A percentile compares a stretch with the other conserved stretches of the same genome.
These are phyloP conservation scores for Coniochaeta prunicola DNA, from an alignment of 2,329 filamentous ascomycete species.

Conservation along the genomic window DNA sequence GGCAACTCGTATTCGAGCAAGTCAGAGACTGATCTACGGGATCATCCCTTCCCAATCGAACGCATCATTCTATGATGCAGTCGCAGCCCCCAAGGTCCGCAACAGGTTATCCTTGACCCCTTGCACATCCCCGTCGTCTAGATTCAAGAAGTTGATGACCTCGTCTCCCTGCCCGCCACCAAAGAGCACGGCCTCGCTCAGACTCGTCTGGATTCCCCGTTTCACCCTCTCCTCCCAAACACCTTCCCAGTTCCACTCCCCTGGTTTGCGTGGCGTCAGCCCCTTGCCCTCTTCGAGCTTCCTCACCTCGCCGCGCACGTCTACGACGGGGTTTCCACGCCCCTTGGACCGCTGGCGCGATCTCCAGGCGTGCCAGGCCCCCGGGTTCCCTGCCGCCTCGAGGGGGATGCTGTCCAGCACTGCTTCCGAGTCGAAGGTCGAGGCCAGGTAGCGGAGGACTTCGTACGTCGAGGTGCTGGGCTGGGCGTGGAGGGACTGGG, in stretches of 20 bases:
- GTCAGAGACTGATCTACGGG: background rate
- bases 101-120: conserved; percentile 51
- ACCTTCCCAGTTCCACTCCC: conserved; percentile 96
- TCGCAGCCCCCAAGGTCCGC: conserved; percentile 34
- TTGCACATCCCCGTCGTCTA: conserved; percentile 53
- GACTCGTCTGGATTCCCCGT: conserved; percentile 67
- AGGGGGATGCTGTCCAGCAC: conserved; percentile 74
- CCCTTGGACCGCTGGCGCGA: conserved; percentile 52
- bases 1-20: background rate
- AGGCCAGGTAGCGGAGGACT: conserved; percentile 73
- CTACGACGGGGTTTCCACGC: conserved; percentile 24
- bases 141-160: conserved; percentile 63
- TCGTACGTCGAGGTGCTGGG: conserved; percentile 51
- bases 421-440: conserved; percentile 69
- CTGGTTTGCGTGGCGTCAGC: conserved; percentile 45
- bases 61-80: background rate
- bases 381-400: conserved; percentile 78
- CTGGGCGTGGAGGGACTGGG: conserved; percentile 14
- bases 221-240: conserved; percentile 90
- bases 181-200: conserved; percentile 71
- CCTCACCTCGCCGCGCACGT: conserved; percentile 1
- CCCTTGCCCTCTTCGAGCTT: conserved; percentile 4
- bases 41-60: background rate
- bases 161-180: conserved; percentile 50
- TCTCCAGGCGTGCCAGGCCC: conserved; percentile 91